Conservation (phyloP, 352 stramenopile genomes). For the Pythium plurisporium region DNA sequence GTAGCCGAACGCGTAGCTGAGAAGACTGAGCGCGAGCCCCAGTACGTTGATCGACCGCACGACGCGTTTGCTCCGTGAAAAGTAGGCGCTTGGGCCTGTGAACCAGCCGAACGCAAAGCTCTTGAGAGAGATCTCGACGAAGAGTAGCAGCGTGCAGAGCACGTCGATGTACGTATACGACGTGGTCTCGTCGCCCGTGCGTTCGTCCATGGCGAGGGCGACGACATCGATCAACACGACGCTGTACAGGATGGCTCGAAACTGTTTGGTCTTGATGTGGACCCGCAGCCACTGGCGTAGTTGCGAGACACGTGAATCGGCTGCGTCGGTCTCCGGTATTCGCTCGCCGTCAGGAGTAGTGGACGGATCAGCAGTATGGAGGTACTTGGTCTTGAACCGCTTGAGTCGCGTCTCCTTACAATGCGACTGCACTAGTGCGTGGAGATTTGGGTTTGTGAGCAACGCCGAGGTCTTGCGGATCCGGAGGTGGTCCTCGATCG, state of each 20-base stretch:
- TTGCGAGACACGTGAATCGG: neutral
- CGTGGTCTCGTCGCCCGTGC: conserved; percentile 16
- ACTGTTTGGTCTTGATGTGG: conserved; percentile 41
- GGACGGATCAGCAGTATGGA: no score
- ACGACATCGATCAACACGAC: conserved; percentile 49
- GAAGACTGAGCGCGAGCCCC: conserved; percentile 43
- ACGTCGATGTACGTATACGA: conserved; percentile 36
- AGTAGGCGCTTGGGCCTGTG: conserved; percentile 39
- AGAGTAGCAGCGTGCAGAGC: conserved; percentile 49
- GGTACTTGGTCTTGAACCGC: conserved; percentile 37
- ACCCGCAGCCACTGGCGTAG: conserved; percentile 23
- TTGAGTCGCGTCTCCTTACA: conserved; percentile 37
- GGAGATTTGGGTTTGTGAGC: conserved; percentile 35
- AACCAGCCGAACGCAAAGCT: conserved; percentile 47
- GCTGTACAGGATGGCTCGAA: conserved; percentile 39
- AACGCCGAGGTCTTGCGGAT: conserved; percentile 51
- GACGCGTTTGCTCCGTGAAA: conserved; percentile 31
- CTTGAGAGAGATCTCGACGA: conserved; percentile 59
- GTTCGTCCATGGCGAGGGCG: conserved; percentile 58
- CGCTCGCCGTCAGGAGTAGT: neutral
- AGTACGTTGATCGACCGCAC: conserved; percentile 51
- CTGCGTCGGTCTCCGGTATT: conserved; percentile 1
- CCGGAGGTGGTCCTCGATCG: conserved; percentile 33
- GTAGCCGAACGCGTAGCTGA: conserved; percentile 30
- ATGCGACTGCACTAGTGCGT: conserved; percentile 37